These are phyloP conservation scores for Hylodesmum podocarpum DNA, from an alignment of 306 rosid species.

Conservation along the genomic window DNA sequence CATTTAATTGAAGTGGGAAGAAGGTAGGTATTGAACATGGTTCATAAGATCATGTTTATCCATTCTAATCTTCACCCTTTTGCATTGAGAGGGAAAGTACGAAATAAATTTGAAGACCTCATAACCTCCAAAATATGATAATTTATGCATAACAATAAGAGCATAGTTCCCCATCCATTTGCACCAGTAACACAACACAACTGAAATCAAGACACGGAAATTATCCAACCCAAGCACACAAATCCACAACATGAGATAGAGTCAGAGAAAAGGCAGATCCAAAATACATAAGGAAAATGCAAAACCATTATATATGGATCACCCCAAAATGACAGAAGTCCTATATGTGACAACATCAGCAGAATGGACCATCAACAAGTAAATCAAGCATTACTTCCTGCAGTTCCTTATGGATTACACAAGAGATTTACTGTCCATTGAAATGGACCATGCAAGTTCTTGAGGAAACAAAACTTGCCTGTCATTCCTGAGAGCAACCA, in stretches of 20 bases:
- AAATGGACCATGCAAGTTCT: slow-evolving; percentile 13
- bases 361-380: neutral
- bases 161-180: neutral
- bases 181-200: neutral
- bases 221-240: neutral
- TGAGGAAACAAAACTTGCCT: slow-evolving; percentile 56
- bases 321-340: neutral
- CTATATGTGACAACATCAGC: too few species aligned
- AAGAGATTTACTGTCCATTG: neutral
- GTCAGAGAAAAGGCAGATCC: neutral
- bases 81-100: neutral
- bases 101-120: slow-evolving; percentile 5
- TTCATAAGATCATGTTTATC: neutral
- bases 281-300: neutral
- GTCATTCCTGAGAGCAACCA: slow-evolving; percentile 81
- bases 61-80: neutral
- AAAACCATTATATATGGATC: neutral
- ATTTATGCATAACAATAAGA: neutral
- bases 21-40: neutral
- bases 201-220: slow-evolving; percentile 10
- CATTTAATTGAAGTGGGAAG: slow-evolving; percentile 16
- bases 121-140: neutral
- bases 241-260: neutral
- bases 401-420: neutral
- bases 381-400: slow-evolving; percentile 1